Conservation (phyloP, 78 protist species). For the Dictyostelium citrinum region DNA sequence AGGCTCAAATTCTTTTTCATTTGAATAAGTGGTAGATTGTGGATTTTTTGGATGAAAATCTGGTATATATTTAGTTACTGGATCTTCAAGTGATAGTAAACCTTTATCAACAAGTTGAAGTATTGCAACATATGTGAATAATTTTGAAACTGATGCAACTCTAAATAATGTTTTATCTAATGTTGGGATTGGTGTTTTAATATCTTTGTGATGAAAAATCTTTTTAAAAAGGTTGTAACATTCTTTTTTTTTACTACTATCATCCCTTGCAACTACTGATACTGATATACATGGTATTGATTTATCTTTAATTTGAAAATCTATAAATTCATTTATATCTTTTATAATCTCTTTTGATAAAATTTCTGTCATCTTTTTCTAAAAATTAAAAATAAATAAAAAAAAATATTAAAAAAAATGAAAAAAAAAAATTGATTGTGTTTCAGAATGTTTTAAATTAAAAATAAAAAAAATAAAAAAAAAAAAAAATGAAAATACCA, state of each 20-base stretch:
- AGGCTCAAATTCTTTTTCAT: not conserved
- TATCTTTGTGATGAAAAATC: constrained; percentile 17
- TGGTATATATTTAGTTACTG: constrained; percentile 59
- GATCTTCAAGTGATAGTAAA: constrained; percentile 5
- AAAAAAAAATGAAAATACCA: too few relatives aligned
- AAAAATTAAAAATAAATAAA: not conserved
- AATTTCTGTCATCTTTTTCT: not conserved
- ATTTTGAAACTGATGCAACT: constrained; percentile 60
- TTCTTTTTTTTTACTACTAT: not conserved
- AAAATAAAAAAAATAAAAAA: too few relatives aligned
- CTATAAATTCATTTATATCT: constrained; percentile 16
- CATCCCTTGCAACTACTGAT: not conserved
- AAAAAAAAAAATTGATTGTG: constrained; percentile 3
- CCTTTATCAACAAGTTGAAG: constrained; percentile 36
- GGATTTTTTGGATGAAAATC: constrained; percentile 42
- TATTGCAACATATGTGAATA: constrained; percentile 44
- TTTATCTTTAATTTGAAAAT: constrained; percentile 23
- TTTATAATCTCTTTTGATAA: constrained; percentile 4
- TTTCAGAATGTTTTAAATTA: too few relatives aligned
- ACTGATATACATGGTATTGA: constrained; percentile 19
- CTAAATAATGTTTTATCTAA: constrained; percentile 9
- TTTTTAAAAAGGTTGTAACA: not conserved
- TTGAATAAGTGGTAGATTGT: not conserved
- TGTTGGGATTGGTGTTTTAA: constrained; percentile 39
- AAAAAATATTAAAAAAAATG: not conserved